Conservation (phyloP, 2,329 filamentous ascomycete genomes). For the Ceratocystiopsis minuta region DNA sequence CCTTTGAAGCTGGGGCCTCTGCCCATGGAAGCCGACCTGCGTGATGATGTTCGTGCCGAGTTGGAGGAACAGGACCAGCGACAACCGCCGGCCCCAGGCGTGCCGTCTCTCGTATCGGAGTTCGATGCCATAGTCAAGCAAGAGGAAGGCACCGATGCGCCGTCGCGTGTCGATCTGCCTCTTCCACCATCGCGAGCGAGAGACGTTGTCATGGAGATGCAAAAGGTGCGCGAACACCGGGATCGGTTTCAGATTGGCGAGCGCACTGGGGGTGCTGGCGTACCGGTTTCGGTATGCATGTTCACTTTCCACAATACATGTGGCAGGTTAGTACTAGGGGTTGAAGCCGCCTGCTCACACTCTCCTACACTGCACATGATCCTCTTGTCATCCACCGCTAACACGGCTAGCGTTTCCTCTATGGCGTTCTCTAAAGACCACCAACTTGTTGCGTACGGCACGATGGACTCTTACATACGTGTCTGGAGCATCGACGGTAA, state of each 20-base stretch:
- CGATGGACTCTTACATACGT: conserved; percentile 85
- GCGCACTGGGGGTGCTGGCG: conserved; percentile 65
- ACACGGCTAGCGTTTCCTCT: conserved; percentile 51
- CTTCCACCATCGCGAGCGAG: conserved; percentile 74
- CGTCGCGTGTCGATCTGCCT: conserved; percentile 61
- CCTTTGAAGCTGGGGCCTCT: conserved; percentile 61
- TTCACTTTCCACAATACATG: conserved; percentile 97
- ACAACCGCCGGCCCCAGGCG: conserved; percentile 52
- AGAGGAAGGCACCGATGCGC: conserved; percentile 73
- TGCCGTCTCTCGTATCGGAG: conserved; percentile 61
- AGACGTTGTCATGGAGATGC: conserved; percentile 86
- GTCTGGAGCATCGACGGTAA: conserved; percentile 85
- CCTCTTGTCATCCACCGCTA: neutral
- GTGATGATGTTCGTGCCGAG: conserved; percentile 73
- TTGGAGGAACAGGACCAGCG: conserved; percentile 70
- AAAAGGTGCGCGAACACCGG: conserved; percentile 80
- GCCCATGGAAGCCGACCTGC: conserved; percentile 66
- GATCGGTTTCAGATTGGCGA: conserved; percentile 81
- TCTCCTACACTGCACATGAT: no score
- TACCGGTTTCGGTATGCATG: conserved; percentile 81
- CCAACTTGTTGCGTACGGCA: conserved; percentile 71
- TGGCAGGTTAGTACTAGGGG: conserved; percentile 45
- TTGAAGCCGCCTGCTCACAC: no score
- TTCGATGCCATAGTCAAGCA: conserved; percentile 79
- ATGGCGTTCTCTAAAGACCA: conserved; percentile 92